These are phyloP conservation scores for Pseudodiploospora longispora DNA, from an alignment of 2,329 filamentous ascomycete genomes.

Conservation along the genomic window DNA sequence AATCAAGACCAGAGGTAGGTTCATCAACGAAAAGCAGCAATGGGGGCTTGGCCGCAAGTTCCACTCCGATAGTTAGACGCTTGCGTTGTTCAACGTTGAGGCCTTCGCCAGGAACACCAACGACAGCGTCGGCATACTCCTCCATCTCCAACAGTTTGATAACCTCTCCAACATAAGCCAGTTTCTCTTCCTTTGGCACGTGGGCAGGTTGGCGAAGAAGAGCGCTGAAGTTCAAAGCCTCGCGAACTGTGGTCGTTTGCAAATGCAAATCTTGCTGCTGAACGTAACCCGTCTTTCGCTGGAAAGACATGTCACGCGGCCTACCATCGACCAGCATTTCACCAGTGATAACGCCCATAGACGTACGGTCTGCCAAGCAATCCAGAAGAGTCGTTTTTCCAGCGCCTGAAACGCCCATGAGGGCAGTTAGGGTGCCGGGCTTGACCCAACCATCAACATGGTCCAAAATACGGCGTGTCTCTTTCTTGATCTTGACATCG, in stretches of 20 bases:
- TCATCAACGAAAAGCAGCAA: constrained; percentile 90
- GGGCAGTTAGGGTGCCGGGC: constrained; percentile 78
- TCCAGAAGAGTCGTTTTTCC: constrained; percentile 89
- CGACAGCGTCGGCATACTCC: constrained; percentile 80
- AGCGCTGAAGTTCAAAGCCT: constrained; percentile 80
- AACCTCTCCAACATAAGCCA: constrained; percentile 81
- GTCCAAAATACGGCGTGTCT: constrained; percentile 69
- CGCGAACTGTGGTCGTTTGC: constrained; percentile 75
- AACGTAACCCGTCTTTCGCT: constrained; percentile 86
- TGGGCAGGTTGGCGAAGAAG: constrained; percentile 73
- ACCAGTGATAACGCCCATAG: constrained; percentile 81
- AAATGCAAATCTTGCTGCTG: constrained; percentile 90
- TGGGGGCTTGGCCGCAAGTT: constrained; percentile 84
- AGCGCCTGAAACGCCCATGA: constrained; percentile 90
- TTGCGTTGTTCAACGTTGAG: constrained; percentile 64
- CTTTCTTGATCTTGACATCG: constrained; percentile 68
- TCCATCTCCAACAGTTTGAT: constrained; percentile 89
- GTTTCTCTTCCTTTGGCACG: constrained; percentile 66
- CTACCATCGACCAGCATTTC: constrained; percentile 64
- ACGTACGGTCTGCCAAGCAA: constrained; percentile 75
- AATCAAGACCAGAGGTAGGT: constrained; percentile 88
- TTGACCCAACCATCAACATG: constrained; percentile 91
- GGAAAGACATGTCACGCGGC: constrained; percentile 72
- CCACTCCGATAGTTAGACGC: constrained; percentile 90
- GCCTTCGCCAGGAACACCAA: constrained; percentile 84